Evolutionary conservation across 2,329 filamentous ascomycete genomes (phyloP), one percentile per base, ranked within the genome.

Genomic region (Tolypocladium ophioglossoides): DNA sequence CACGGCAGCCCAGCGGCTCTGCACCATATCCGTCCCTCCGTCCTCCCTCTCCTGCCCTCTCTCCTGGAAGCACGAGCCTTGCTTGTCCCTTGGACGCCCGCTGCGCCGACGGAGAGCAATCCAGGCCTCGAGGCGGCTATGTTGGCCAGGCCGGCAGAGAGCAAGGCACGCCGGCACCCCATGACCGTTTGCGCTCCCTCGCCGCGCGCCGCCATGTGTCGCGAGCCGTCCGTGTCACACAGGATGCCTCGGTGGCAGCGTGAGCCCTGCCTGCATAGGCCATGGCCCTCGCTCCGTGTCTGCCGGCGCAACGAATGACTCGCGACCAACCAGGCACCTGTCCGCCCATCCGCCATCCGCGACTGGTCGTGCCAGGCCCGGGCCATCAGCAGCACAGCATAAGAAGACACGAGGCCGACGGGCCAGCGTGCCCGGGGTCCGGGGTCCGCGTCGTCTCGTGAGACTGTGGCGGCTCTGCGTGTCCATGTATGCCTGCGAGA

Each of bases 221-320:
- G 30, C 34, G 51, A 35, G 34, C 32, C 44, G 40, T 27, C 51
- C 44, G 40, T 41, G 51, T 52, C 40, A 27, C 51, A 52, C 51
- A 52, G 32, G 20, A 52, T 41, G 9, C 38, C 40, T 32, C 22
- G 50, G 50, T 34, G 24, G 9, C 50, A 22, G 50, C 39, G 20
- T 16, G 40, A 44, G 20, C 40, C 40, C 40, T 40, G n/a, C n/a
- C 38, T 51, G 47, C 40, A n/a, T n/a, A 18, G 35, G 35, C 50
- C 35, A 51, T 40, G 37, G 46, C 52, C 44, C 34, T 41, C 39
- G 49, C 41, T 44, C 38, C 22, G 41, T 52, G 48, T 16, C 37
- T 54, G 41, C 44, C 34, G 11, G 50, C 24, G 18, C 35, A 35
- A 18, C 47, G 30, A 51, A 41, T 56, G 51, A 55, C 50, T 54